Percentiles rank a stretch among this genome's conserved stretches.
These are phyloP conservation scores for Murraya koenigii DNA, from an alignment of 345 rosid species.

Conservation along the genomic window DNA sequence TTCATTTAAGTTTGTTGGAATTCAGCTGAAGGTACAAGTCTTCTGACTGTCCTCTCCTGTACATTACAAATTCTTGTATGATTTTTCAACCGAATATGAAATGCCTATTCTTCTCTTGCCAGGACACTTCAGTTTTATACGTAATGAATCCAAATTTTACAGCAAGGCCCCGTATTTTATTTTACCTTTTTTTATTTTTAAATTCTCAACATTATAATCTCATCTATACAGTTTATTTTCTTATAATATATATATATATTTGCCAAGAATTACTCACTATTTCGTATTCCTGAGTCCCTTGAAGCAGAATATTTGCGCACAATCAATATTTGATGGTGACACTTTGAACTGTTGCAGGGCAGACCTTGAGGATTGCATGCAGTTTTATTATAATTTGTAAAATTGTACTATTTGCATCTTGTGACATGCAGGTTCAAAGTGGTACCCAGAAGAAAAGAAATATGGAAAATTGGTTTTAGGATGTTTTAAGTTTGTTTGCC, in stretches of 20 bases:
- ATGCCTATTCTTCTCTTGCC: constrained; percentile 15
- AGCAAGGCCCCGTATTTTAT: not conserved
- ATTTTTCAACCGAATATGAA: constrained; percentile 22
- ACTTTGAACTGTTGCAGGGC: not conserved
- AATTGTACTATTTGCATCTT: not conserved
- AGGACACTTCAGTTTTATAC: not conserved
- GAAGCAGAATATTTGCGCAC: not conserved
- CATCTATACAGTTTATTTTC: not conserved
- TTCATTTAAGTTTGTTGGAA: constrained; percentile 27
- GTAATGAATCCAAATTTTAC: not conserved
- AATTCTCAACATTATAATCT: not conserved
- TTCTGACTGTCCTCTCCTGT: constrained; percentile 27
- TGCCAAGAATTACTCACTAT: not conserved
- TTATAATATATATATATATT: not conserved
- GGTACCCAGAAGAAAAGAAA: not conserved
- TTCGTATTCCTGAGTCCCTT: not conserved
- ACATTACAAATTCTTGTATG: constrained; percentile 39
- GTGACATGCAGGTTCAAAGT: not conserved
- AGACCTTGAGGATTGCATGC: not conserved
- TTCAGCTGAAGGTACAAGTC: constrained; percentile 23
- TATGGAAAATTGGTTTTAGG: not conserved
- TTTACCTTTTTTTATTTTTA: not conserved
- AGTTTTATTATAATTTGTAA: not conserved
- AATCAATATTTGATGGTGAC: not conserved
- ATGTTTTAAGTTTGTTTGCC: not conserved